Base-by-base conservation (phyloP, 306 rosid genomes). In the Styphnolobium japonicum region DNA sequence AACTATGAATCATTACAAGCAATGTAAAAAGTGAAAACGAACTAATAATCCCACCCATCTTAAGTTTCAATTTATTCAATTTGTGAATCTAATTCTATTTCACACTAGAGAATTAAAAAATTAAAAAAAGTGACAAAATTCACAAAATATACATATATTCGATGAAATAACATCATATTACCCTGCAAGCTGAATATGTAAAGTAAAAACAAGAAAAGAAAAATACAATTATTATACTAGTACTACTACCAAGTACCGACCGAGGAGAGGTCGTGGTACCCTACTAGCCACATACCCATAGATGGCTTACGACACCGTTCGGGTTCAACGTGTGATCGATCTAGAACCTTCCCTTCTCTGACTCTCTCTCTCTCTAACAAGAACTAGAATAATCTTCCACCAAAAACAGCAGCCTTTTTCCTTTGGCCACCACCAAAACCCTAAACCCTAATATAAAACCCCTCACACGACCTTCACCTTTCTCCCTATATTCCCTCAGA, bases 341-440 rank as follows among this genome's bases (percentile, higher is more conserved):
- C 92, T 56, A 83, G 94, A 90, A 90, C 65, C 75, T 86, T 90
- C 90, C 64, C 36, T 75, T 18, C 3, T 3, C 58, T 19, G 72
- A 36, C 33, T 51, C 49, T 51, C 31, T 58, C 16, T 68, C 21
- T 23, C 10, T 31, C 14, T 9, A 1, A 67, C 42, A 29, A 57
- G n/a, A 51, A 53, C 89, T 71, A 78, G 92, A 86, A 81, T 49
- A 79, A 83, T 85, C 83, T 40, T 4, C 75, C 70, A 48, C 36
- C 6, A 52, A 62, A 61, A 78, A 21, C 4, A 19, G 4, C 64
- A 11, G 2, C 18, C 8, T 42, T 2, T 3, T 40, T 7, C 11
- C 63, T 10, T 36, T 19, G 2, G 10, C 0, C n/a, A 23, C 10
- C 15, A 5, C 71, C 63, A 83, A 81, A 88, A 75, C 86, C 88